phyloP scores from a whole-genome alignment of 2,329 filamentous ascomycete species.

The Aspergillus sp. region DNA sequence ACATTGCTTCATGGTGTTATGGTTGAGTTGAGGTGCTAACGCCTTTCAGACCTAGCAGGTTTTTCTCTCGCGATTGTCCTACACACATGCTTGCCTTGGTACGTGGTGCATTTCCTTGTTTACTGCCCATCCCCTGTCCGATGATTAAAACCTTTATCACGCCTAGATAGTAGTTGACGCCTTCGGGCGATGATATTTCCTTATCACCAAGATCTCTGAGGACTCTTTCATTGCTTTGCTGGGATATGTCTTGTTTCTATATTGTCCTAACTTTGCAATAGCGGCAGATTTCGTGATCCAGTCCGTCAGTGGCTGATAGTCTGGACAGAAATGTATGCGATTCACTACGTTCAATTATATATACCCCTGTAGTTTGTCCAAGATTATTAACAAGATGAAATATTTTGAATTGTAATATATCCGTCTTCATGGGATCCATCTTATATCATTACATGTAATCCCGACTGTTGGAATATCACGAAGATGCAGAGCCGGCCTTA shows the following conservation, averaged over 20 bases:
- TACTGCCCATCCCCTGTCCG: constrained; percentile 31
- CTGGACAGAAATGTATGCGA: not conserved
- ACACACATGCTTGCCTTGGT: constrained; percentile 9
- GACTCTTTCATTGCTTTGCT: constrained; percentile 22
- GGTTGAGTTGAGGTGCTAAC: too few relatives aligned
- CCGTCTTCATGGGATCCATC: not conserved
- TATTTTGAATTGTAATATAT: too few relatives aligned
- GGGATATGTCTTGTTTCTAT: constrained; percentile 3
- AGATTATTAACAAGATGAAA: too few relatives aligned
- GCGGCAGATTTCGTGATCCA: not conserved
- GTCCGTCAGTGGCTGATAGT: not conserved
- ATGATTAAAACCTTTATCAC: constrained; percentile 56
- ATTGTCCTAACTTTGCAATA: not conserved
- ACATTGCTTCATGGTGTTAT: too few relatives aligned
- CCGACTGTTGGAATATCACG: too few relatives aligned
- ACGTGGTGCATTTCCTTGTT: constrained; percentile 12
- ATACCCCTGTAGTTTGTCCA: too few relatives aligned
- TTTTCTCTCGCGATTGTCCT: too few relatives aligned
- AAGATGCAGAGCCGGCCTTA: too few relatives aligned
- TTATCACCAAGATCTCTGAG: constrained; percentile 63
- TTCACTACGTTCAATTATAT: too few relatives aligned
- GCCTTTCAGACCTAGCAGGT: too few relatives aligned
- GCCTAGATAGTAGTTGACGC: constrained; percentile 64
- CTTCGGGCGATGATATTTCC: constrained; percentile 48
- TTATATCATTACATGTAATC: not conserved